A percentile compares a stretch with the other conserved stretches of the same genome.
Evolutionary conservation across 2,329 filamentous ascomycete species (phyloP).

Genomic region (Mycocentrospora acerina): DNA sequence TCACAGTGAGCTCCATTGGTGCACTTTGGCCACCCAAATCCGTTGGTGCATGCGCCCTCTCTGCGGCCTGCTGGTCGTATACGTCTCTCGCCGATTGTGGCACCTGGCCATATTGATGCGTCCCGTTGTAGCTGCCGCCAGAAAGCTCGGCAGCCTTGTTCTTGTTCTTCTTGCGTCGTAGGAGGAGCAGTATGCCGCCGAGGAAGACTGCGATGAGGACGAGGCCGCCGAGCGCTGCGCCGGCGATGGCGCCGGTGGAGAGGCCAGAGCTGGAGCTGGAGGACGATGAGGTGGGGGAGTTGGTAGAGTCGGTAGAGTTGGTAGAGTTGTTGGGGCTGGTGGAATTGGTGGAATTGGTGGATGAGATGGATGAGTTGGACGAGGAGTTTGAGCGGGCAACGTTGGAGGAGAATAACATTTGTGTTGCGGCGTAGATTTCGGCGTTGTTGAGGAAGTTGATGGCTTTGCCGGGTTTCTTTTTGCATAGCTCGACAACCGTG

Average conservation of each 20-base stretch:
- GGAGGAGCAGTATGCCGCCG: conserved; percentile 14
- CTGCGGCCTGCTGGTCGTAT: too few relatives aligned
- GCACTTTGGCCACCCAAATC: too few relatives aligned
- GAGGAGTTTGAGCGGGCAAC: background rate
- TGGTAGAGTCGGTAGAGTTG: too few relatives aligned
- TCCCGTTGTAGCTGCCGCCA: background rate
- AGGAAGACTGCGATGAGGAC: conserved; percentile 14
- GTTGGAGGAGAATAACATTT: conserved; percentile 6
- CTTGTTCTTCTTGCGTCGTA: conserved; percentile 13
- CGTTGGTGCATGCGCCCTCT: too few relatives aligned
- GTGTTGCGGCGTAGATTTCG: conserved; percentile 19
- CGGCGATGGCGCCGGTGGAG: conserved; percentile 18
- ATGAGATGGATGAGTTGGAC: conserved; percentile 1
- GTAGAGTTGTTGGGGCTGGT: background rate
- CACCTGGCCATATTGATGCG: background rate
- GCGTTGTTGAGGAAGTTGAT: conserved; percentile 11
- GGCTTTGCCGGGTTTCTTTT: conserved; percentile 16
- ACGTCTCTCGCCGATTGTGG: background rate
- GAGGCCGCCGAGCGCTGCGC: conserved; percentile 18
- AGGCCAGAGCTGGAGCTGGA: conserved; percentile 4
- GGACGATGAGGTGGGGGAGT: conserved; percentile 2
- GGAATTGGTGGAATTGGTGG: background rate
- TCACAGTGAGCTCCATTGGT: too few relatives aligned
- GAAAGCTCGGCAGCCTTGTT: background rate
- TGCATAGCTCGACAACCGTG: conserved; percentile 17